Evolutionary conservation across 495 filamentous ascomycete genomes (phyloP).

Genomic region (Darksidea phi): DNA sequence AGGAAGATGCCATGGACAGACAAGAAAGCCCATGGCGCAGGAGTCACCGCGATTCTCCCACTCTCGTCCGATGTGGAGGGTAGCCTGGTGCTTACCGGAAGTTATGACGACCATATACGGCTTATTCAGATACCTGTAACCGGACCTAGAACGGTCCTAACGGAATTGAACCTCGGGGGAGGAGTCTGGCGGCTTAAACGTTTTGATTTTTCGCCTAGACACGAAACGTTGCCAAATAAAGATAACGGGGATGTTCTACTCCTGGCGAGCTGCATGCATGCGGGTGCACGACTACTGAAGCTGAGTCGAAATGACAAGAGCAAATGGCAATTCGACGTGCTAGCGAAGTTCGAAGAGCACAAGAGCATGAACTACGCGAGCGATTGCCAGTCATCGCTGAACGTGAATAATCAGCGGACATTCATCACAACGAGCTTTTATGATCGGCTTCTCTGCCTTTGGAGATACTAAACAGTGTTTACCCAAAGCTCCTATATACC

Average conservation of each 20-base stretch:
- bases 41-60: conserved; percentile 84
- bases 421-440: conserved; percentile 88
- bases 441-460: conserved; percentile 77
- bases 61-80: conserved; percentile 43
- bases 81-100: conserved; percentile 73
- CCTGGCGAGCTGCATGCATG: conserved; percentile 92
- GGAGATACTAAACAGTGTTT: conserved; percentile 46
- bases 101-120: conserved; percentile 85
- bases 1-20: conserved; percentile 45
- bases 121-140: conserved; percentile 49
- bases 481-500: not conserved
- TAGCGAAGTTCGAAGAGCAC: conserved; percentile 80
- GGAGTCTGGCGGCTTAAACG: conserved; percentile 85
- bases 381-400: conserved; percentile 58
- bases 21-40: conserved; percentile 65
- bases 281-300: conserved; percentile 68
- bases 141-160: conserved; percentile 49
- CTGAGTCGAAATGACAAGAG: conserved; percentile 42
- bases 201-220: not conserved
- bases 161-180: conserved; percentile 69
- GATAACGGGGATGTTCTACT: conserved; percentile 52
- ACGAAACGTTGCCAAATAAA: conserved; percentile 12
- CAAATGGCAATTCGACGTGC: conserved; percentile 62
- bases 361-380: conserved; percentile 95
- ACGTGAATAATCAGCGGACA: conserved; percentile 10